Conservation (phyloP, 1,139 yeast genomes). For the Groenewaldozyma auringiensis region DNA sequence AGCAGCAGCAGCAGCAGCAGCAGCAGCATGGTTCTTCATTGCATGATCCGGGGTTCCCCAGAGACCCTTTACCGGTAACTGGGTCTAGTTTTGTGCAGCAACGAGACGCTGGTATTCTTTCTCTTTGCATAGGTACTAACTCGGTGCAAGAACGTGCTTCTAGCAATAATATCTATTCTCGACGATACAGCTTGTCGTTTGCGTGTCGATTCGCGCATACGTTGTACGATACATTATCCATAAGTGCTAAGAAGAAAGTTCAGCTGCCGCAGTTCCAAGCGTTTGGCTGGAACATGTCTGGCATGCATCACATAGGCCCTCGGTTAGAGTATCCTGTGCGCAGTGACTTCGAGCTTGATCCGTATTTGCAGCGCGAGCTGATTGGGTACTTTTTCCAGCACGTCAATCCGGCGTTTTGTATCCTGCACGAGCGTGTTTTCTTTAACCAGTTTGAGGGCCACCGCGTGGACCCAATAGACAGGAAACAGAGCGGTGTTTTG, state of each 20-base stretch:
- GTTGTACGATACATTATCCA: constrained; percentile 6
- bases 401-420: constrained; percentile 47
- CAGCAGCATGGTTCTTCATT: not conserved
- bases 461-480: not conserved
- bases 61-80: not conserved
- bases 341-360: constrained; percentile 9
- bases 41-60: no score
- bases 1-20: not conserved
- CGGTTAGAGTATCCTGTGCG: constrained; percentile 34
- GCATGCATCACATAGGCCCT: constrained; percentile 42
- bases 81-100: not conserved
- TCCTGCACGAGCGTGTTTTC: constrained; percentile 49
- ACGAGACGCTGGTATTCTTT: not conserved
- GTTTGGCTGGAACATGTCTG: constrained; percentile 61
- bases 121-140: constrained; percentile 1
- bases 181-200: constrained; percentile 11
- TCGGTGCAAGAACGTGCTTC: not conserved
- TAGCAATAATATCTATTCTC: constrained; percentile 4
- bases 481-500: constrained; percentile 19
- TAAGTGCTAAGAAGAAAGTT: constrained; percentile 33
- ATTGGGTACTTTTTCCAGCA: constrained; percentile 42
- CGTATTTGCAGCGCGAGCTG: constrained; percentile 18
- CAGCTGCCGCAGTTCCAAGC: constrained; percentile 47
- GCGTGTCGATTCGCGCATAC: constrained; percentile 12
- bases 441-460: constrained; percentile 40